phyloP scores from a whole-genome alignment of 768 basidiomycete genomes.

The Trametes meyenii region DNA sequence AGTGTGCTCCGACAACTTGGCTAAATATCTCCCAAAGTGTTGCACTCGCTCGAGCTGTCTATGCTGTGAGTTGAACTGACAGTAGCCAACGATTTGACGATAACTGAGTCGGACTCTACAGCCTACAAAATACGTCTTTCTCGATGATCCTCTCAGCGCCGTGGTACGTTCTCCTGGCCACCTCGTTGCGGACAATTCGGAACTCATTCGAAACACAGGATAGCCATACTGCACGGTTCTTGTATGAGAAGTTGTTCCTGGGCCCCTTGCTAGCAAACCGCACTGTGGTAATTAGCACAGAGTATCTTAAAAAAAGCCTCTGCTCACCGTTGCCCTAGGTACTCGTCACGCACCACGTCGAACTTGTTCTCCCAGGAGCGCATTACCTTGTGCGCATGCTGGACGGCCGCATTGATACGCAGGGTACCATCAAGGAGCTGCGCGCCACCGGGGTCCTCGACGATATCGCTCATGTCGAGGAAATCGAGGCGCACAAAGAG shows the following conservation, averaged over 20 bases:
- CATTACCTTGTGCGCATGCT: slow-evolving; percentile 77
- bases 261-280: slow-evolving; percentile 68
- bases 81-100: background rate
- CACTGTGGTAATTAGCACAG: slow-evolving; percentile 57
- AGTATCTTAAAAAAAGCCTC: background rate
- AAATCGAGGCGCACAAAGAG: slow-evolving; percentile 52
- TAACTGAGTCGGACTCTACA: slow-evolving; percentile 2
- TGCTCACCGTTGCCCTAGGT: slow-evolving; percentile 41
- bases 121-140: slow-evolving; percentile 50
- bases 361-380: slow-evolving; percentile 75
- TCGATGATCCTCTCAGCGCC: slow-evolving; percentile 83
- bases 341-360: slow-evolving; percentile 83
- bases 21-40: slow-evolving; percentile 47
- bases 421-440: slow-evolving; percentile 70
- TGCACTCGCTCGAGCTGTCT: slow-evolving; percentile 81
- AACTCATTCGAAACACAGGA: slow-evolving; percentile 45
- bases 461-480: slow-evolving; percentile 55
- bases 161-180: slow-evolving; percentile 52
- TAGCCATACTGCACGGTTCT: slow-evolving; percentile 64
- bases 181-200: background rate
- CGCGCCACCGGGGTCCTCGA: slow-evolving; percentile 63
- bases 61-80: slow-evolving; percentile 53
- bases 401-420: slow-evolving; percentile 78
- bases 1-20: background rate
- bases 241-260: slow-evolving; percentile 64